These are phyloP conservation scores for Syncephalastrum sp. DNA, from an alignment of 371 early-diverging fungal species.

Conservation along the genomic window DNA sequence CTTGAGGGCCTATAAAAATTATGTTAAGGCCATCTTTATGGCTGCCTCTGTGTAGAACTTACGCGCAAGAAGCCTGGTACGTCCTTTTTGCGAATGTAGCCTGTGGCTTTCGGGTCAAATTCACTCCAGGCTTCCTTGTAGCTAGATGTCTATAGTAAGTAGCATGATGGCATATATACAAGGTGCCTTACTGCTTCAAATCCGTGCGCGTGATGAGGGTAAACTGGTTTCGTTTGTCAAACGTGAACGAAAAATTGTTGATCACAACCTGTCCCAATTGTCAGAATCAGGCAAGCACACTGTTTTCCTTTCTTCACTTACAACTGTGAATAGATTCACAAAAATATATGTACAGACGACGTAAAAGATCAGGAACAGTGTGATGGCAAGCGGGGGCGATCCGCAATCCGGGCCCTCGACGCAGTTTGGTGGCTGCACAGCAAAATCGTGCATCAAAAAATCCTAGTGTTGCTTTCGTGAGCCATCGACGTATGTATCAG, in stretches of 20 bases:
- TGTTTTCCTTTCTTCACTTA: slow-evolving; percentile 12
- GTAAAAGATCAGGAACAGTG: slow-evolving; percentile 48
- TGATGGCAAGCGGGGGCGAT: slow-evolving; percentile 33
- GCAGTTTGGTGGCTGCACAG: slow-evolving; percentile 36
- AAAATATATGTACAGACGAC: slow-evolving; percentile 56
- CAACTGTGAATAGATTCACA: slow-evolving; percentile 55
- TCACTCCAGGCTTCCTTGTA: slow-evolving; percentile 50
- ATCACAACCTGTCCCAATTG: slow-evolving; percentile 37
- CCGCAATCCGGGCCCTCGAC: slow-evolving; percentile 50
- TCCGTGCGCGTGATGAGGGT: slow-evolving; percentile 53
- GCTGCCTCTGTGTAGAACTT: not conserved
- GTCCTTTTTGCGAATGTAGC: slow-evolving; percentile 40
- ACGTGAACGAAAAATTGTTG: slow-evolving; percentile 56
- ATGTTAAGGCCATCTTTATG: not conserved
- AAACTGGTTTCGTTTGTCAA: slow-evolving; percentile 49
- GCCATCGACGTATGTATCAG: not conserved
- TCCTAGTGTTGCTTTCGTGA: slow-evolving; percentile 24
- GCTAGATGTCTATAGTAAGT: slow-evolving; percentile 18
- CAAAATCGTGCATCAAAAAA: slow-evolving; percentile 57
- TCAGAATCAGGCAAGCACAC: not conserved
- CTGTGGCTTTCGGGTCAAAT: slow-evolving; percentile 51
- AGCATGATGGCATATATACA: too few relatives aligned
- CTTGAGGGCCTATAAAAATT: slow-evolving; percentile 19
- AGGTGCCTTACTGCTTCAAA: slow-evolving; percentile 27
- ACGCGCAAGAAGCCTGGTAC: slow-evolving; percentile 44